Percentiles rank a stretch among this genome's conserved stretches.
phyloP scores from a whole-genome alignment of 2,329 filamentous ascomycete species.

The Xylaria multiplex region DNA sequence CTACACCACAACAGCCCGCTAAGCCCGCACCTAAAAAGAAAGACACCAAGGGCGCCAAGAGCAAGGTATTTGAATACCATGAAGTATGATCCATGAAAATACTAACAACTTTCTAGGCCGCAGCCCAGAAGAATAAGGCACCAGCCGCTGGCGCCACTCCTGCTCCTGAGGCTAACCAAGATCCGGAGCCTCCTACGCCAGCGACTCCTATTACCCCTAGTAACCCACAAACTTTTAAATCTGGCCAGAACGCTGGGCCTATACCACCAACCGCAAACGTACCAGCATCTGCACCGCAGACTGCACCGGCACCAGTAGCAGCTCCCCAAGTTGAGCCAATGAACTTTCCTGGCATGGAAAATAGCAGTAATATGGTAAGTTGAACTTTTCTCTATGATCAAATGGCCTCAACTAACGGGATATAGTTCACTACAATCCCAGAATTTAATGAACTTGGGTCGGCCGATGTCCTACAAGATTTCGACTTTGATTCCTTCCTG shows the following conservation, averaged over 20 bases:
- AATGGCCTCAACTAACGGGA: constrained; percentile 36
- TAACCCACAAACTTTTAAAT: constrained; percentile 58
- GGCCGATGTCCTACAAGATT: constrained; percentile 70
- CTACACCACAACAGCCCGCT: constrained; percentile 77
- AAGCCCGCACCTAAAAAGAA: constrained; percentile 85
- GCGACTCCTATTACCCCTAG: constrained; percentile 72
- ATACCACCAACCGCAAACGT: constrained; percentile 55
- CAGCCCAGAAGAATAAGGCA: constrained; percentile 69
- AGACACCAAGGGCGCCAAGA: constrained; percentile 70
- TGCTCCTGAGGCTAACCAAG: constrained; percentile 64
- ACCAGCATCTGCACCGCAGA: constrained; percentile 56
- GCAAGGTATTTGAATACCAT: constrained; percentile 65
- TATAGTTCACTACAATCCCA: constrained; percentile 55
- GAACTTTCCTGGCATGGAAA: constrained; percentile 58
- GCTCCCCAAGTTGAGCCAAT: constrained; percentile 61
- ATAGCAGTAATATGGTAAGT: constrained; percentile 56
- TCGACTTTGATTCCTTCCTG: constrained; percentile 75
- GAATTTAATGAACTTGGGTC: constrained; percentile 64
- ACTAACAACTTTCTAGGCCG: constrained; percentile 56
- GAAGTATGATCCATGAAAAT: constrained; percentile 22
- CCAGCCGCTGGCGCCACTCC: constrained; percentile 66
- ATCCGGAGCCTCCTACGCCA: constrained; percentile 68
- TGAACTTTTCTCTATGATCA: background rate
- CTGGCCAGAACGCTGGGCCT: constrained; percentile 55
- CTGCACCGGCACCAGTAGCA: constrained; percentile 56